These are phyloP conservation scores for Rhynchospora pubera DNA, from an alignment of 176 grass and related monocot genomes.

Conservation along the genomic window DNA sequence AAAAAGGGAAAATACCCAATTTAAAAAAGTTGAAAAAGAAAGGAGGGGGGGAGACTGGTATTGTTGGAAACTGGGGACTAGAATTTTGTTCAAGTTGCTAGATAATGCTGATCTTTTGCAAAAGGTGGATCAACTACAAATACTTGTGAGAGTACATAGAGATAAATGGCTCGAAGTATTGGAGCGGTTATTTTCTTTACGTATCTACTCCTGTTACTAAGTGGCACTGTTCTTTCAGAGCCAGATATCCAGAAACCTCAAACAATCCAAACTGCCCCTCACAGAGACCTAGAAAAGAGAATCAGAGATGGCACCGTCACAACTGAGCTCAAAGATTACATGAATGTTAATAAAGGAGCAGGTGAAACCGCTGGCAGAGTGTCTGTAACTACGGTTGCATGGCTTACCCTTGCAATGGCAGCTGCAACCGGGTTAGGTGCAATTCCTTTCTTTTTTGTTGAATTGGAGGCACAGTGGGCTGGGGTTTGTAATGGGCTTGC, in stretches of 20 bases:
- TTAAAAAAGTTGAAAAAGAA: no score
- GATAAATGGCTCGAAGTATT: conserved; percentile 44
- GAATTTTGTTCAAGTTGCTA: background rate
- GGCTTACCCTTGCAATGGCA: conserved; percentile 92
- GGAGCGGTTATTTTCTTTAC: conserved; percentile 27
- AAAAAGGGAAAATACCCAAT: no score
- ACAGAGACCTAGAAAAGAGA: conserved; percentile 34
- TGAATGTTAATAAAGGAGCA: background rate
- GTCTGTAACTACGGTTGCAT: conserved; percentile 64
- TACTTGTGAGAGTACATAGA: background rate
- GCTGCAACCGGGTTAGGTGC: conserved; percentile 71
- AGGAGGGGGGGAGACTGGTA: no score
- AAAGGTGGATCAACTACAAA: conserved; percentile 5
- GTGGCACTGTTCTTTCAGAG: conserved; percentile 28
- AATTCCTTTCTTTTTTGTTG: conserved; percentile 86
- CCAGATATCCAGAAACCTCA: conserved; percentile 38
- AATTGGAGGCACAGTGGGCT: conserved; percentile 74
- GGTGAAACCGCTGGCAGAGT: conserved; percentile 25
- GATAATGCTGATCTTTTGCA: conserved; percentile 1
- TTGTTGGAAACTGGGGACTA: background rate
- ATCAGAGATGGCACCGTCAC: conserved; percentile 43
- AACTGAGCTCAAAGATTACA: conserved; percentile 26
- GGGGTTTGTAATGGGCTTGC: conserved; percentile 89
- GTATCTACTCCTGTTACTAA: conserved; percentile 27
- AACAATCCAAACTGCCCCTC: conserved; percentile 44